A percentile compares a stretch with the other conserved stretches of the same genome.
Evolutionary conservation across 148 eudicot species (phyloP).

Genomic region (Dianthus caryophyllus): DNA sequence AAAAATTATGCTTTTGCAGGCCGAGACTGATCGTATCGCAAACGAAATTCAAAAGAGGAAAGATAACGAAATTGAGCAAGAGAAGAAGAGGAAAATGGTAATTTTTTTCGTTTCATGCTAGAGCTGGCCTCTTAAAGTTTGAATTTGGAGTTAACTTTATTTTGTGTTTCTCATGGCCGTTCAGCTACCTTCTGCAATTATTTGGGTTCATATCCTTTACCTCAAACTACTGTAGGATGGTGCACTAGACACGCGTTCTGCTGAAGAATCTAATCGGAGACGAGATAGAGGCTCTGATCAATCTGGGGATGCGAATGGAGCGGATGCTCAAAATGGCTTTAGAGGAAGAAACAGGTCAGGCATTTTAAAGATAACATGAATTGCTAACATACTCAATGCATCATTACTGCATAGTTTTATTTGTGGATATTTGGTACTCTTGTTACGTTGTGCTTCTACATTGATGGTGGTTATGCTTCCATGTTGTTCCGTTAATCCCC

Average conservation of each 20-base stretch:
- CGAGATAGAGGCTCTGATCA: constrained; percentile 31
- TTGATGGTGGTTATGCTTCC: neutral
- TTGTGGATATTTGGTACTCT: neutral
- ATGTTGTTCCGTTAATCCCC: neutral
- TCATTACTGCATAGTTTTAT: neutral
- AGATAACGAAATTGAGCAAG: constrained; percentile 69
- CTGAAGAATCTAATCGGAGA: constrained; percentile 40
- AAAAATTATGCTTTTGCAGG: constrained; percentile 37
- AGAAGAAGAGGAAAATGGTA: constrained; percentile 71
- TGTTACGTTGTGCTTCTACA: neutral
- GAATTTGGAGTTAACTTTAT: constrained; percentile 50
- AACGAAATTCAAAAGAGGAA: constrained; percentile 72
- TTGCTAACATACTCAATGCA: neutral
- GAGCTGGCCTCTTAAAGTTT: constrained; percentile 29
- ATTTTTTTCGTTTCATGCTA: constrained; percentile 44
- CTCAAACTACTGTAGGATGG: constrained; percentile 98
- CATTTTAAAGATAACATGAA: neutral
- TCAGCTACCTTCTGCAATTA: constrained; percentile 99
- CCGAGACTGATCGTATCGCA: constrained; percentile 66
- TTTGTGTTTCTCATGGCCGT: constrained; percentile 62
- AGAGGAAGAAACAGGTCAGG: constrained; percentile 69
- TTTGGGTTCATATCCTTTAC: constrained; percentile 99
- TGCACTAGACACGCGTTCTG: constrained; percentile 38
- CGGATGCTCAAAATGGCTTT: constrained; percentile 52
- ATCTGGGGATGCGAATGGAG: constrained; percentile 50